Conservation (phyloP, 371 early-diverging fungal species). For the Mortierella sp. region DNA sequence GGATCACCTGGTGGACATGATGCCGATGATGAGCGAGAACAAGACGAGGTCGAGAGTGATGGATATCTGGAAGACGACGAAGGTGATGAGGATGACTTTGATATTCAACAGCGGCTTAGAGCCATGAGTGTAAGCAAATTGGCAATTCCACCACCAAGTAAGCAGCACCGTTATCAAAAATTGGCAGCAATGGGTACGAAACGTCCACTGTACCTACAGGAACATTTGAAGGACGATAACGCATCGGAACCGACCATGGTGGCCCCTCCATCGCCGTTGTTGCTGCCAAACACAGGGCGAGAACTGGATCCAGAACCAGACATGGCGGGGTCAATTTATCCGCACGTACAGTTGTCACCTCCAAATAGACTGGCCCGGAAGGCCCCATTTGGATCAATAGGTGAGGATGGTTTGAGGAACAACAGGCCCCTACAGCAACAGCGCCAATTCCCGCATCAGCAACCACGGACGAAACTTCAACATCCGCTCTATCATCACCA, state of each 20-base stretch:
- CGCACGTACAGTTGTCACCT: no score
- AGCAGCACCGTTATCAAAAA: no score
- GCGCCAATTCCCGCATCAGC: background rate
- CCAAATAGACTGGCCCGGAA: constrained; percentile 1
- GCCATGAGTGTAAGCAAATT: background rate
- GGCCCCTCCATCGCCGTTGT: constrained; percentile 10
- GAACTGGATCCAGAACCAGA: background rate
- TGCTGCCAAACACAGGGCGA: background rate
- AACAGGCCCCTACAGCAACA: background rate
- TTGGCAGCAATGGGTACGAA: no score
- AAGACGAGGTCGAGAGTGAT: constrained; percentile 19
- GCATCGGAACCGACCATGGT: background rate
- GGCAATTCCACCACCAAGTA: background rate
- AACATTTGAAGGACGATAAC: background rate
- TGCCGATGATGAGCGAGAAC: constrained; percentile 32
- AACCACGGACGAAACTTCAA: background rate
- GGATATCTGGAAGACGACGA: constrained; percentile 41
- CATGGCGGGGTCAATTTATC: no score
- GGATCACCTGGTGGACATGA: constrained; percentile 34
- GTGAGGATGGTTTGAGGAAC: background rate
- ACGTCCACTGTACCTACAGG: no score
- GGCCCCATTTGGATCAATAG: constrained; percentile 5
- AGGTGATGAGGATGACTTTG: constrained; percentile 17
- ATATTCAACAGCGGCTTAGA: constrained; percentile 1
- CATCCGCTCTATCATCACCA: background rate